A percentile compares a stretch with the other conserved stretches of the same genome.
These are phyloP conservation scores for Alternaria novae-zelandiae DNA, from an alignment of 2,329 filamentous ascomycete genomes.

Conservation along the genomic window DNA sequence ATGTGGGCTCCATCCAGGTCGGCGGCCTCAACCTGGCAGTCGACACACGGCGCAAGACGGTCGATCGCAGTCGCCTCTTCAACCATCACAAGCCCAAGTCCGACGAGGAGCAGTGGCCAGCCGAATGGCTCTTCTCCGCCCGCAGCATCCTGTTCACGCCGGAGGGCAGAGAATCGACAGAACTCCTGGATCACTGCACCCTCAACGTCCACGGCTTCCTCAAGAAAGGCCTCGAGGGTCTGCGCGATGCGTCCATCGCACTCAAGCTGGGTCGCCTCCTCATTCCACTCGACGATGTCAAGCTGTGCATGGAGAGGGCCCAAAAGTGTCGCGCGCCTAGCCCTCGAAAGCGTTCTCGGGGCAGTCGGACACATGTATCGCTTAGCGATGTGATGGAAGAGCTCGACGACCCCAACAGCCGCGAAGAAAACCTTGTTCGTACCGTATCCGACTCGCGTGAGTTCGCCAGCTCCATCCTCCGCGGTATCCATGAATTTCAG, in stretches of 20 bases:
- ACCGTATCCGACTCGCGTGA: conserved; percentile 92
- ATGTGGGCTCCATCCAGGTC: conserved; percentile 84
- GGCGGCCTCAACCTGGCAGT: conserved; percentile 85
- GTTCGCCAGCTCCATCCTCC: conserved; percentile 85
- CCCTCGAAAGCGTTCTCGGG: conserved; percentile 23
- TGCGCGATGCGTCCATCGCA: conserved; percentile 87
- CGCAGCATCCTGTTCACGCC: conserved; percentile 89
- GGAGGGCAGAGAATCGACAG: conserved; percentile 81
- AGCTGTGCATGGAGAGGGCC: conserved; percentile 65
- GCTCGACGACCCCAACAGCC: conserved; percentile 70
- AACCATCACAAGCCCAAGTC: conserved; percentile 62
- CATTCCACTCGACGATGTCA: conserved; percentile 86
- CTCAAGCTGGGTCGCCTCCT: conserved; percentile 91
- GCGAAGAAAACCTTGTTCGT: conserved; percentile 73
- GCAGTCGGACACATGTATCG: conserved; percentile 62
- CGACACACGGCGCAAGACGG: conserved; percentile 89
- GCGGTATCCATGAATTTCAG: conserved; percentile 95
- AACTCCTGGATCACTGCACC: conserved; percentile 85
- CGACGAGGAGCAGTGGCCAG: conserved; percentile 71
- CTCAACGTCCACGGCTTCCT: conserved; percentile 92
- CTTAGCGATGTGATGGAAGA: conserved; percentile 78
- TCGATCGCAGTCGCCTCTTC: conserved; percentile 88
- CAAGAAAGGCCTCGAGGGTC: conserved; percentile 81
- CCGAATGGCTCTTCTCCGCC: conserved; percentile 90
- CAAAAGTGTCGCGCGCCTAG: conserved; percentile 51